These are phyloP conservation scores for Heterobasidion annosum DNA, from an alignment of 1,284 basidiomycete species.

Conservation along the genomic window DNA sequence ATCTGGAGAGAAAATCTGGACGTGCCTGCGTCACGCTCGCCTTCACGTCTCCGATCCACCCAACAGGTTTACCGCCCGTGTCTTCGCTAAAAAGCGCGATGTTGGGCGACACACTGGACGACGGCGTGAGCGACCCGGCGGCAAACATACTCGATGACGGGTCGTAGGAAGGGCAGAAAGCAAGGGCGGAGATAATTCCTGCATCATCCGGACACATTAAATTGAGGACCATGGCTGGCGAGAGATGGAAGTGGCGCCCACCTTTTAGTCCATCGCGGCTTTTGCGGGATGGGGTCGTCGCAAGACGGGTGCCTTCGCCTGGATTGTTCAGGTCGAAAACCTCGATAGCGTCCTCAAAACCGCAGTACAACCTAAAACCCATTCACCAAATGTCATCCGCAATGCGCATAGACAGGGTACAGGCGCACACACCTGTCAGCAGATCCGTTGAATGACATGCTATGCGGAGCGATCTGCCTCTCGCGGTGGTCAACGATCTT, in stretches of 20 bases:
- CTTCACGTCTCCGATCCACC: slow-evolving; percentile 47
- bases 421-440: slow-evolving; percentile 48
- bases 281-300: slow-evolving; percentile 70
- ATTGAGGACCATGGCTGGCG: no score
- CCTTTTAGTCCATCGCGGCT: slow-evolving; percentile 83
- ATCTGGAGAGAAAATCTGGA: not conserved
- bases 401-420: not conserved
- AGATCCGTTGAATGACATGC: slow-evolving; percentile 66
- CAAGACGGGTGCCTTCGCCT: slow-evolving; percentile 64
- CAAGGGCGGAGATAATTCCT: slow-evolving; percentile 82
- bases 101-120: slow-evolving; percentile 43
- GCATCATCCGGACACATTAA: not conserved
- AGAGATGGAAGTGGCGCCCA: slow-evolving; percentile 15
- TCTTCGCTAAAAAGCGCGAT: slow-evolving; percentile 71
- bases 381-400: not conserved
- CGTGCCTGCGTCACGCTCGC: slow-evolving; percentile 69
- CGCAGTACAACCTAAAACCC: slow-evolving; percentile 70
- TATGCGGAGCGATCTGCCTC: slow-evolving; percentile 78
- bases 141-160: slow-evolving; percentile 55
- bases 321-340: slow-evolving; percentile 74
- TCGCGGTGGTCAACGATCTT: slow-evolving; percentile 87
- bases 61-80: slow-evolving; percentile 41
- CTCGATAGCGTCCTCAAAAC: slow-evolving; percentile 85
- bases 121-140: slow-evolving; percentile 54
- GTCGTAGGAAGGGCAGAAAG: slow-evolving; percentile 61